phyloP scores from a whole-genome alignment of 2,329 filamentous ascomycete genomes.

The Aureobasidium sp. region DNA sequence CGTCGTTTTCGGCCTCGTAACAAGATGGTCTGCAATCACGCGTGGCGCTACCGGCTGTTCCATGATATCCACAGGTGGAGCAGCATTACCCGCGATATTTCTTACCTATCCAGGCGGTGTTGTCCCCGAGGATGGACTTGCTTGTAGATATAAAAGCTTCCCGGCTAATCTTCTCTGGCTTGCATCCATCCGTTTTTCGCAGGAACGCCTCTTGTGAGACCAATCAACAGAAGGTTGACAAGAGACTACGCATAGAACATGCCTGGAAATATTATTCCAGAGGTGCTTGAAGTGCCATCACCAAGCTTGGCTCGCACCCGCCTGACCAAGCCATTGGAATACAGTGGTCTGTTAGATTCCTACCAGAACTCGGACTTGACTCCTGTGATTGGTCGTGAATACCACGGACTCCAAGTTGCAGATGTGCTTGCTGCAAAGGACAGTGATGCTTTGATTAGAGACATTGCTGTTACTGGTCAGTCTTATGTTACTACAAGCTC shows the following conservation, averaged over 20 bases:
- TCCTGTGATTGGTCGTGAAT: constrained; percentile 13
- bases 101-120: background rate
- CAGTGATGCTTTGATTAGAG: constrained; percentile 16
- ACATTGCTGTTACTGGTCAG: constrained; percentile 16
- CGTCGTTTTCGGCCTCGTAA: background rate
- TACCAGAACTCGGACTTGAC: constrained; percentile 12
- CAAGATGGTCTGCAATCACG: background rate
- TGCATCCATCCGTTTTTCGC: background rate
- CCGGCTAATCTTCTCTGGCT: background rate
- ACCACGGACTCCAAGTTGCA: constrained; percentile 16
- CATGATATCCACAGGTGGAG: background rate
- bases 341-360: constrained; percentile 4
- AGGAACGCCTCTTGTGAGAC: background rate
- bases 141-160: constrained; percentile 4
- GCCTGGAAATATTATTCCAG: constrained; percentile 11
- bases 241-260: background rate
- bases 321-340: constrained; percentile 12
- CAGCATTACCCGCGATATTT: background rate
- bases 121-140: background rate
- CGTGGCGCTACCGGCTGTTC: constrained; percentile 3
- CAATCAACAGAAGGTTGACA: background rate
- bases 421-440: constrained; percentile 15
- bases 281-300: background rate
- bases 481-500: background rate
- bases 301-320: constrained; percentile 9